phyloP scores from a whole-genome alignment of 148 eudicot genomes.

The Vaccinium darrowii region DNA sequence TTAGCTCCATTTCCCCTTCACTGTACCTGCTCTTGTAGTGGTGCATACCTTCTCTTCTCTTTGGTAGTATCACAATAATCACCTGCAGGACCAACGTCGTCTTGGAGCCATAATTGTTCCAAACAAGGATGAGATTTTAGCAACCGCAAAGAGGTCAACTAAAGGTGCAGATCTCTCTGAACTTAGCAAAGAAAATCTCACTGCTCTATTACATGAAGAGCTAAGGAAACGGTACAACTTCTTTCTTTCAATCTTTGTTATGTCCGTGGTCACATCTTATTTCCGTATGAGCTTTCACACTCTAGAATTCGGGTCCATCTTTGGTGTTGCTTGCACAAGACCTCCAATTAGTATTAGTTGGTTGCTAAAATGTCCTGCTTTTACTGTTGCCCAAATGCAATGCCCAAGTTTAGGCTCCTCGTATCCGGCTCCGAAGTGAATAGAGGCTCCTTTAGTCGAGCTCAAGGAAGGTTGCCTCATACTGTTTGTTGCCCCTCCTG shows the following conservation, averaged over 20 bases:
- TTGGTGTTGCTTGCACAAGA: neutral
- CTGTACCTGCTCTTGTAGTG: neutral
- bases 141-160: constrained; percentile 49
- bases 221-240: constrained; percentile 59
- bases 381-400: neutral
- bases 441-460: neutral
- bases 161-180: constrained; percentile 47
- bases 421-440: neutral
- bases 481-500: neutral
- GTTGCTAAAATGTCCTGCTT: neutral
- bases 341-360: neutral
- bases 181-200: constrained; percentile 48
- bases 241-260: neutral
- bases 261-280: neutral
- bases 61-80: constrained; percentile 1
- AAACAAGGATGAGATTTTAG: constrained; percentile 66
- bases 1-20: constrained; percentile 3
- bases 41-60: neutral
- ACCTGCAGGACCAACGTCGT: constrained; percentile 77
- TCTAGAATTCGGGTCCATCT: neutral
- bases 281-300: neutral
- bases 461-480: neutral
- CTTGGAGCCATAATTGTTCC: constrained; percentile 94
- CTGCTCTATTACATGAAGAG: constrained; percentile 53
- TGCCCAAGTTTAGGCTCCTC: neutral